Percentiles rank a stretch among this genome's conserved stretches.
These are phyloP conservation scores for Colletotrichum falcatum DNA, from an alignment of 2,329 filamentous ascomycete species.

Conservation along the genomic window DNA sequence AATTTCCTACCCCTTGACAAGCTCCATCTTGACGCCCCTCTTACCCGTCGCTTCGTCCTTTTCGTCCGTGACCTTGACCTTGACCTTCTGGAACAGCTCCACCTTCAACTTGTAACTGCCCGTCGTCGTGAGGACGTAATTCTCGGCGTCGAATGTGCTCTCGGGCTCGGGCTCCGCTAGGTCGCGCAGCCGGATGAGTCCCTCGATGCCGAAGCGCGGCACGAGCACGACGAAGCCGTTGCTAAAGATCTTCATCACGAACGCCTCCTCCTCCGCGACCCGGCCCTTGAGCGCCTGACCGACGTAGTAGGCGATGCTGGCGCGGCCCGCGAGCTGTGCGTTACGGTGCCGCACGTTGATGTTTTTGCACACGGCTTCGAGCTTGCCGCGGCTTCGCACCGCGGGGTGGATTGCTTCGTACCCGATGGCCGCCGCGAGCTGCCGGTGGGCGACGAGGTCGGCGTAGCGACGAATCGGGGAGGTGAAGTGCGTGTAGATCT, in stretches of 20 bases:
- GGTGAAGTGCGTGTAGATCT: conserved; percentile 99
- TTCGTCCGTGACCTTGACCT: conserved; percentile 89
- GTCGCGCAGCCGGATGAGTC: conserved; percentile 87
- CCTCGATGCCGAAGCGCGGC: conserved; percentile 94
- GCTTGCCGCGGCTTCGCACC: conserved; percentile 82
- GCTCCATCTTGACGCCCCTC: conserved; percentile 84
- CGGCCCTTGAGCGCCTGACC: conserved; percentile 90
- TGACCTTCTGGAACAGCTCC: conserved; percentile 92
- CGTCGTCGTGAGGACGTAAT: conserved; percentile 77
- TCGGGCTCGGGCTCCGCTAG: conserved; percentile 82
- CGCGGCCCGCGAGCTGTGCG: conserved; percentile 93
- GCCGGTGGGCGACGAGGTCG: conserved; percentile 93
- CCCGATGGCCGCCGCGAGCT: conserved; percentile 93
- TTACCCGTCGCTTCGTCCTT: conserved; percentile 97
- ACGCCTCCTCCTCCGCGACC: conserved; percentile 86
- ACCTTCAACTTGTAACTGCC: conserved; percentile 70
- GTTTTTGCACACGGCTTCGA: conserved; percentile 96
- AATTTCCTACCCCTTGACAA: conserved; percentile 57
- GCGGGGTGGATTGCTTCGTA: conserved; percentile 89
- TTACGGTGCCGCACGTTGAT: conserved; percentile 98
- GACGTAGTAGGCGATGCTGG: conserved; percentile 97
- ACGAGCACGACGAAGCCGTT: conserved; percentile 98
- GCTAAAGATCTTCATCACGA: conserved; percentile 96
- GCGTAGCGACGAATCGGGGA: conserved; percentile 97
- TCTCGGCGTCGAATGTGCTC: conserved; percentile 85